Evolutionary conservation across 495 filamentous ascomycete species (phyloP), one percentile per base, ranked within the genome.

Genomic region (Daldinia concentrica): DNA sequence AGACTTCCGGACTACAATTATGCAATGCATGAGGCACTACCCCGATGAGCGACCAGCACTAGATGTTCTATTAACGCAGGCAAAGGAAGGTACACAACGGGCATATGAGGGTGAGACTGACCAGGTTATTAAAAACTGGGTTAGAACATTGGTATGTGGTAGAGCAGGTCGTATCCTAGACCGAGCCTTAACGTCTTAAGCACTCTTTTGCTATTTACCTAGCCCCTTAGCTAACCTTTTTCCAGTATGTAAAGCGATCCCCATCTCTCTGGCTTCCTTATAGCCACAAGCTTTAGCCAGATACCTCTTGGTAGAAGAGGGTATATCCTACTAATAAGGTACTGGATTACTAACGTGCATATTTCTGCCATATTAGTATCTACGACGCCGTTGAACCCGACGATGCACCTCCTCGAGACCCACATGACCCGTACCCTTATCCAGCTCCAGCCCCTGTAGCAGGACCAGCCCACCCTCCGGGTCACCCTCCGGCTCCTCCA

Each of bases 1-100:
- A 41, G 59, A 70, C 8, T 54, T 74, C 26, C 48, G 67, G 9
- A 19, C 2, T 12, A 64, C 59, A 2, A 55, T 74, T 15, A 48
- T 29, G 15, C 37, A 24, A n/a, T 74, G 71, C 39, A 39, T 74
- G 67, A 61, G 62, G 14, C 57, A 74, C 27, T 14, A 63, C 22
- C 71, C 71, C 15, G n/a, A n/a, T 0, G 15, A 67, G 0, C 30
- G 71, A 24, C 71, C 67, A 30, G 2, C 15, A 3, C 17, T 43
- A 11, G 24, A n/a, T 11, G 19, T 14, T 29, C 55, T 74, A 14
- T 7, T 71, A 1, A 7, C 22, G 11, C 24, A 43, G 27, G 71
- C 67, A 12, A 29, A 60, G 8, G 17, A 4, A 6, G 67, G 67
- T 3, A 45, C 45, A 14, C 11, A 14, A 4, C 43, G 37, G 30